Evolutionary conservation across 2,329 filamentous ascomycete genomes (phyloP).

Genomic region (Pseudonectria buxi): DNA sequence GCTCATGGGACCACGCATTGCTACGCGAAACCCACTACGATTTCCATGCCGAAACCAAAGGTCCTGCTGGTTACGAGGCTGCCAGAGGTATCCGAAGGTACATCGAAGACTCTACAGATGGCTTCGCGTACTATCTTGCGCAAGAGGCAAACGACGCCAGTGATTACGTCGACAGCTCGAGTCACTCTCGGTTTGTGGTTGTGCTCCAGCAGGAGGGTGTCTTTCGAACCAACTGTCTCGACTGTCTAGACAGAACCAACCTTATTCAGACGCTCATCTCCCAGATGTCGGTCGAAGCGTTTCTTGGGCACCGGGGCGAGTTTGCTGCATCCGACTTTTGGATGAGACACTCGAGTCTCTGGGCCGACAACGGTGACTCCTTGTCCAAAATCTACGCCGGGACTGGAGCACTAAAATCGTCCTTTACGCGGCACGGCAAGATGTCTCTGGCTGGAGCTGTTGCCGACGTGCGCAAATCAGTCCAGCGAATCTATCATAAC

Average conservation of each 20-base stretch:
- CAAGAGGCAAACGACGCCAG: slow-evolving; percentile 58
- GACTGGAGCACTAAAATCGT: slow-evolving; percentile 90
- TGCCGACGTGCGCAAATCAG: slow-evolving; percentile 92
- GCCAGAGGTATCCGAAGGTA: slow-evolving; percentile 76
- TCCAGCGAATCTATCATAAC: slow-evolving; percentile 91
- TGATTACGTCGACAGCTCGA: slow-evolving; percentile 32
- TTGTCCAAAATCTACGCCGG: slow-evolving; percentile 94
- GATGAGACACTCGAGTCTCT: slow-evolving; percentile 84
- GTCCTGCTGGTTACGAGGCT: slow-evolving; percentile 79
- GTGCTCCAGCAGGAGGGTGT: slow-evolving; percentile 90
- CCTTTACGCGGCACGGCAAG: slow-evolving; percentile 88
- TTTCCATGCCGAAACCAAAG: slow-evolving; percentile 90
- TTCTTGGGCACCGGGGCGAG: slow-evolving; percentile 66
- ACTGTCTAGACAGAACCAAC: slow-evolving; percentile 94
- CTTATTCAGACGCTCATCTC: slow-evolving; percentile 94
- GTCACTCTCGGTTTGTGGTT: slow-evolving; percentile 48
- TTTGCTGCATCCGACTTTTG: slow-evolving; percentile 74
- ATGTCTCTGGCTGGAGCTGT: slow-evolving; percentile 92
- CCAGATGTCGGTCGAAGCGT: slow-evolving; percentile 83
- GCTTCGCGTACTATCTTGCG: slow-evolving; percentile 87
- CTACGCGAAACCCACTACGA: slow-evolving; percentile 84
- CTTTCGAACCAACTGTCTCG: slow-evolving; percentile 91
- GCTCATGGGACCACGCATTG: slow-evolving; percentile 61
- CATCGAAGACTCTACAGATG: slow-evolving; percentile 72
- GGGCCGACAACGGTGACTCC: slow-evolving; percentile 95